A percentile compares a stretch with the other conserved stretches of the same genome.
Evolutionary conservation across 2,329 filamentous ascomycete genomes (phyloP).

Genomic region (Rhexocercosporidium sp.): DNA sequence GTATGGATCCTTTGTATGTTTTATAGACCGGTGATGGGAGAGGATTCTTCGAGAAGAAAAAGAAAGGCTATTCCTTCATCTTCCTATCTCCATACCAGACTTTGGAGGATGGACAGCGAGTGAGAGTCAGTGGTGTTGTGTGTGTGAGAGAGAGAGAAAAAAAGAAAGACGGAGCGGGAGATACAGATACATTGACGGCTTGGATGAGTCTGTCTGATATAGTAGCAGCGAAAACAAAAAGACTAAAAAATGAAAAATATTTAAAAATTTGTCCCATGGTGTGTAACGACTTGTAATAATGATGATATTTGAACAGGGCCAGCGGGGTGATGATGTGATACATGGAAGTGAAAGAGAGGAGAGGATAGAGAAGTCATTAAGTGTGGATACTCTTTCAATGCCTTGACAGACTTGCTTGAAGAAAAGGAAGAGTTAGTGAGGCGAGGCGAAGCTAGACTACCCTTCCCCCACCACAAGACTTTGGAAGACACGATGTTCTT

Average conservation of each 20-base stretch:
- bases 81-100: not conserved
- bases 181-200: not conserved
- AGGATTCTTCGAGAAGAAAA: not conserved
- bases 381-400: too few relatives aligned
- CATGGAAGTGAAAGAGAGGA: too few relatives aligned
- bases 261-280: too few relatives aligned
- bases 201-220: conserved; percentile 13
- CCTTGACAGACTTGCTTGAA: too few relatives aligned
- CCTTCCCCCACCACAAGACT: too few relatives aligned
- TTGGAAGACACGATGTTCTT: too few relatives aligned
- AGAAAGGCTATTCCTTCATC: not conserved
- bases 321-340: too few relatives aligned
- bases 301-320: too few relatives aligned
- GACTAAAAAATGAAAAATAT: conserved; percentile 1
- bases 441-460: too few relatives aligned
- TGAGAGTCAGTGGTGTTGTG: not conserved
- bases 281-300: too few relatives aligned
- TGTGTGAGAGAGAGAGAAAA: not conserved
- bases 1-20: conserved; percentile 8
- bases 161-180: not conserved
- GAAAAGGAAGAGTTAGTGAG: too few relatives aligned
- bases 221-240: not conserved
- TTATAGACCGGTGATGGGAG: not conserved
- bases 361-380: too few relatives aligned
- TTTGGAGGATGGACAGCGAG: conserved; percentile 1